phyloP scores from a whole-genome alignment of 2,329 filamentous ascomycete species.

The Fusarium armeniacum region DNA sequence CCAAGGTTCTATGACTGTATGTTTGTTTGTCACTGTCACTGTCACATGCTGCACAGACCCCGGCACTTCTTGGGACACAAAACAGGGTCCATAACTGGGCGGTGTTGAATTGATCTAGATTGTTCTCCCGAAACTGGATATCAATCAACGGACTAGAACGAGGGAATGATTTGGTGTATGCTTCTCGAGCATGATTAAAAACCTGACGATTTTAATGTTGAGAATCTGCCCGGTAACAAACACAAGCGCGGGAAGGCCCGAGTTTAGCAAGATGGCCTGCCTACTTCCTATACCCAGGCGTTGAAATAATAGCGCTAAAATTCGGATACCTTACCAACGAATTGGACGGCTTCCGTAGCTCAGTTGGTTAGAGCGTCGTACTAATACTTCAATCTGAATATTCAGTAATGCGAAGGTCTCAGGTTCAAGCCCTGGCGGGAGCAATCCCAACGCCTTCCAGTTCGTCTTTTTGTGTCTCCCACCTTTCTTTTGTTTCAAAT shows the following conservation, averaged over 20 bases:
- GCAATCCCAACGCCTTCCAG: slow-evolving; percentile 20
- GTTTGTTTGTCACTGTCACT: slow-evolving; percentile 4
- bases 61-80: slow-evolving; percentile 12
- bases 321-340: neutral
- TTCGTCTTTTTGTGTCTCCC: slow-evolving; percentile 3
- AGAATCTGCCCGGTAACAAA: neutral
- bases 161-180: neutral
- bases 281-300: too few species aligned
- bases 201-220: neutral
- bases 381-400: slow-evolving; percentile 32
- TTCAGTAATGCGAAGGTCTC: slow-evolving; percentile 31
- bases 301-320: neutral
- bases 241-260: neutral
- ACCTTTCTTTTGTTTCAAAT: neutral
- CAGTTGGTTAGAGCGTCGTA: slow-evolving; percentile 35
- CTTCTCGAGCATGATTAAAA: neutral
- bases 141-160: neutral
- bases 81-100: slow-evolving; percentile 25
- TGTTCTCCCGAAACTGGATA: slow-evolving; percentile 27
- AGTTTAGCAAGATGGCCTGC: neutral
- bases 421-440: slow-evolving; percentile 34
- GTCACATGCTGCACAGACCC: slow-evolving; percentile 40
- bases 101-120: slow-evolving; percentile 19
- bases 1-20: slow-evolving; percentile 34
- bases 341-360: slow-evolving; percentile 33